Percentiles rank a stretch among this genome's conserved stretches.
Conservation (phyloP, 2,329 filamentous ascomycete genomes). For the Aureobasidium sp. region DNA sequence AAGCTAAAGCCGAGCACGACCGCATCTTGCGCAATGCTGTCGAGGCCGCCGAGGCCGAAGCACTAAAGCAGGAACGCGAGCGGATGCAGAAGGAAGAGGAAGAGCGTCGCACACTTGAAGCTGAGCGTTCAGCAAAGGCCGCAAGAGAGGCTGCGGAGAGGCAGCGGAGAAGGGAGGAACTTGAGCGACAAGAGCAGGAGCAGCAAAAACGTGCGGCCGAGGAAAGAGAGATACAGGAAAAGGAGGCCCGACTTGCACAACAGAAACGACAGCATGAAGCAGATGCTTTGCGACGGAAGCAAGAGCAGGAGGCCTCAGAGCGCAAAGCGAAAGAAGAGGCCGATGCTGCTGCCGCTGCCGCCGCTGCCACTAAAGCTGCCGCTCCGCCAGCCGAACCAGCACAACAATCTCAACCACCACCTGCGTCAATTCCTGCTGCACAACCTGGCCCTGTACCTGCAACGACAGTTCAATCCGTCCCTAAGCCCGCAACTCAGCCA, state of each 20-base stretch:
- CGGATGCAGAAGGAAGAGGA: conserved; percentile 27
- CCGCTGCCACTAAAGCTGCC: conserved; percentile 16
- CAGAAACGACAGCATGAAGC: conserved; percentile 13
- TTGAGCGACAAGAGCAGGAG: conserved; percentile 21
- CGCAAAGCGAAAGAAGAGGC: conserved; percentile 21
- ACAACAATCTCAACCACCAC: neutral
- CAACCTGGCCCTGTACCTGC: neutral
- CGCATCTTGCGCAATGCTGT: conserved; percentile 51
- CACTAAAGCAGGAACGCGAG: conserved; percentile 34
- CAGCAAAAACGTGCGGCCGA: conserved; percentile 22
- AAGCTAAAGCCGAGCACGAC: conserved; percentile 59
- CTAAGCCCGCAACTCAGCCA: neutral
- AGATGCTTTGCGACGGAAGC: conserved; percentile 16
- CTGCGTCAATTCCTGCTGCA: neutral
- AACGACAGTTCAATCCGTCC: neutral
- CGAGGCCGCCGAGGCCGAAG: conserved; percentile 43
- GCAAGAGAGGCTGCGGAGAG: conserved; percentile 32
- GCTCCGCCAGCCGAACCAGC: neutral
- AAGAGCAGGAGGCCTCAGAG: conserved; percentile 22
- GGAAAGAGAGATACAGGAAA: conserved; percentile 13
- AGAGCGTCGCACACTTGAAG: conserved; percentile 31
- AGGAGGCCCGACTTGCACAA: conserved; percentile 6
- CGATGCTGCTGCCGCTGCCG: conserved; percentile 18
- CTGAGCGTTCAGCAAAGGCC: conserved; percentile 36
- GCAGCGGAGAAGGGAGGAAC: conserved; percentile 26